These are phyloP conservation scores for Eutrema japonicum DNA, from an alignment of 345 rosid species.

Conservation along the genomic window DNA sequence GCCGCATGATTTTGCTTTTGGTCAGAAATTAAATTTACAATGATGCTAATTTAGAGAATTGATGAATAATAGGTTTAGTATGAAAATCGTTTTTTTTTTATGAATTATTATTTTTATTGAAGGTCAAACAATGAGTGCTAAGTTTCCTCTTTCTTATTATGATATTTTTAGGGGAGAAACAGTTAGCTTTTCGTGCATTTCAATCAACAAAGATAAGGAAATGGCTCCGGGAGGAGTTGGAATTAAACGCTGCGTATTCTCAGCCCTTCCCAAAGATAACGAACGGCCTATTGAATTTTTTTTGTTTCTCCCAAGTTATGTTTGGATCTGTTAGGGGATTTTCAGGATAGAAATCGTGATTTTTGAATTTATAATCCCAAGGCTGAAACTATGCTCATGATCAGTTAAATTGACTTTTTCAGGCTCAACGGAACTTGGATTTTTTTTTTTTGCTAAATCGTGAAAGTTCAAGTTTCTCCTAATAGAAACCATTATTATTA, in stretches of 20 bases:
- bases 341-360: no score
- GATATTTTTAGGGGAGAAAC: slow-evolving; percentile 40
- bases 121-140: slow-evolving; percentile 79
- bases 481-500: background rate
- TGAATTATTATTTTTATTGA: slow-evolving; percentile 40
- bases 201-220: background rate
- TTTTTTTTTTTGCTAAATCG: background rate
- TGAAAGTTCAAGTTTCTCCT: background rate
- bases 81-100: slow-evolving; percentile 46
- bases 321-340: no score
- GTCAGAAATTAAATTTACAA: no score
- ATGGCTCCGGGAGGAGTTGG: background rate
- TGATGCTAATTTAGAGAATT: no score
- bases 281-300: no score
- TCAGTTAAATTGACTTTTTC: no score
- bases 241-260: background rate
- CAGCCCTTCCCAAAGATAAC: no score
- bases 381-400: no score
- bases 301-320: no score
- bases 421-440: background rate
- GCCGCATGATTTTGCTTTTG: no score
- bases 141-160: slow-evolving; percentile 91
- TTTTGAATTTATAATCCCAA: no score
- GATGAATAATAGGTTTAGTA: no score
- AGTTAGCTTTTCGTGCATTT: slow-evolving; percentile 32